Conservation (phyloP, 352 stramenopile species). For the Globisporangium splendens region DNA sequence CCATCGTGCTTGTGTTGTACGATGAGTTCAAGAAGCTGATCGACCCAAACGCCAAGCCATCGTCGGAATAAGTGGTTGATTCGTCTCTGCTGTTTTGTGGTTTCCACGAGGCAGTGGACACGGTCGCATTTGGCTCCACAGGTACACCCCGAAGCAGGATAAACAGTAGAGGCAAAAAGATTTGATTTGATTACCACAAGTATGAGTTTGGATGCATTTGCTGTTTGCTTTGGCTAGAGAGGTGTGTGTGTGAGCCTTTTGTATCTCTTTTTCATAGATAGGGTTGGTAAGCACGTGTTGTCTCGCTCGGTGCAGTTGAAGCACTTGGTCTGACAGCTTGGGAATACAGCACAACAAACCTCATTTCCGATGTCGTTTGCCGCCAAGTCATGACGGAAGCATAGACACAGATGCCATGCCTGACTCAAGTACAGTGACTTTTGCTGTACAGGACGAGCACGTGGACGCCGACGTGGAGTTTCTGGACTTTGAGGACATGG, state of each 20-base stretch:
- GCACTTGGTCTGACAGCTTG: background rate
- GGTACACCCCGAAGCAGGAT: background rate
- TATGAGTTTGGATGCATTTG: background rate
- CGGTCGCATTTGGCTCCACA: too few relatives aligned
- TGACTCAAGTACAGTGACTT: too few relatives aligned
- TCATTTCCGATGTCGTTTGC: too few relatives aligned
- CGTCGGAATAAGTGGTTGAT: conserved; percentile 35
- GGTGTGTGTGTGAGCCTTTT: background rate
- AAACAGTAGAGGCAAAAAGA: conserved; percentile 9
- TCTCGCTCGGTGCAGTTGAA: conserved; percentile 1
- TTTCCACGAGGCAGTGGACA: too few relatives aligned
- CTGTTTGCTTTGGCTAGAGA: background rate
- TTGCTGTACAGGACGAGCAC: background rate
- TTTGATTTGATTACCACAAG: conserved; percentile 7
- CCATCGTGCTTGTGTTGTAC: conserved; percentile 98
- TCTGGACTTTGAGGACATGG: conserved; percentile 17
- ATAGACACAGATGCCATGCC: too few relatives aligned
- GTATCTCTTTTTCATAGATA: conserved; percentile 10
- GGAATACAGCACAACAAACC: too few relatives aligned
- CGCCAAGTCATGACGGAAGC: too few relatives aligned
- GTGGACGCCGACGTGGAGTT: conserved; percentile 15
- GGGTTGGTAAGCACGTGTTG: conserved; percentile 2
- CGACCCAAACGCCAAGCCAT: conserved; percentile 50
- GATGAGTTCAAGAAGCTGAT: conserved; percentile 97
- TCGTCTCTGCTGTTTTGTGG: too few relatives aligned